Evolutionary conservation across 169 alveolate genomes (phyloP).

Genomic region (Plasmodium vinckei): DNA sequence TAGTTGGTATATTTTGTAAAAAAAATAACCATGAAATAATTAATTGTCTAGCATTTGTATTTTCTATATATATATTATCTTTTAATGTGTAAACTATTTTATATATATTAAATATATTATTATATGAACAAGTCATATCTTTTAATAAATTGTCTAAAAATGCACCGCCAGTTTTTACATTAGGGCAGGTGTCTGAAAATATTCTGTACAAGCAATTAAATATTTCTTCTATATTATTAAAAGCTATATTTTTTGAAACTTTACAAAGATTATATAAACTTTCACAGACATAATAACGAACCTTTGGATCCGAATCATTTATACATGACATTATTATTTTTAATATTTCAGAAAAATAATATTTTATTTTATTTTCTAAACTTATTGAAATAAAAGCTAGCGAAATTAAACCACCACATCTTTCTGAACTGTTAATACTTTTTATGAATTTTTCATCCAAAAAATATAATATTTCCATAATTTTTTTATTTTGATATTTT

Average conservation of each 20-base stretch:
- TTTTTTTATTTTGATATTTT: slow-evolving; percentile 65
- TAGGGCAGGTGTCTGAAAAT: slow-evolving; percentile 82
- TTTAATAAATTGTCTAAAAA: slow-evolving; percentile 80
- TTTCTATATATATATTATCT: slow-evolving; percentile 60
- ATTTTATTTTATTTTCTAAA: slow-evolving; percentile 46
- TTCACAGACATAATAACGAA: slow-evolving; percentile 86
- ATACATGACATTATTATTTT: slow-evolving; percentile 45
- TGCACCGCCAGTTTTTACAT: slow-evolving; percentile 83
- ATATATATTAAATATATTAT: slow-evolving; percentile 65
- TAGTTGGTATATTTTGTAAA: slow-evolving; percentile 65
- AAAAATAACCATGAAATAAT: slow-evolving; percentile 69
- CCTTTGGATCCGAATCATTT: slow-evolving; percentile 82
- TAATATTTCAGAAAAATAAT: slow-evolving; percentile 52
- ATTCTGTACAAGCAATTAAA: slow-evolving; percentile 84
- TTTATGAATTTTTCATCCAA: slow-evolving; percentile 39
- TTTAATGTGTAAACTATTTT: slow-evolving; percentile 61
- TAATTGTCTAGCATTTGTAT: slow-evolving; percentile 77
- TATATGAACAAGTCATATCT: slow-evolving; percentile 80
- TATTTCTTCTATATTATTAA: slow-evolving; percentile 77
- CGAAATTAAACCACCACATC: slow-evolving; percentile 72
- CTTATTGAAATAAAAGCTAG: slow-evolving; percentile 69
- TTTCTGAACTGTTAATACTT: slow-evolving; percentile 33
- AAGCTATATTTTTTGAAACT: slow-evolving; percentile 59
- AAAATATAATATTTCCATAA: slow-evolving; percentile 35
- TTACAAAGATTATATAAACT: slow-evolving; percentile 83